Percentiles rank a stretch among this genome's conserved stretches.
phyloP scores from a whole-genome alignment of 2,329 filamentous ascomycete species.

The Teratosphaeria destructans region DNA sequence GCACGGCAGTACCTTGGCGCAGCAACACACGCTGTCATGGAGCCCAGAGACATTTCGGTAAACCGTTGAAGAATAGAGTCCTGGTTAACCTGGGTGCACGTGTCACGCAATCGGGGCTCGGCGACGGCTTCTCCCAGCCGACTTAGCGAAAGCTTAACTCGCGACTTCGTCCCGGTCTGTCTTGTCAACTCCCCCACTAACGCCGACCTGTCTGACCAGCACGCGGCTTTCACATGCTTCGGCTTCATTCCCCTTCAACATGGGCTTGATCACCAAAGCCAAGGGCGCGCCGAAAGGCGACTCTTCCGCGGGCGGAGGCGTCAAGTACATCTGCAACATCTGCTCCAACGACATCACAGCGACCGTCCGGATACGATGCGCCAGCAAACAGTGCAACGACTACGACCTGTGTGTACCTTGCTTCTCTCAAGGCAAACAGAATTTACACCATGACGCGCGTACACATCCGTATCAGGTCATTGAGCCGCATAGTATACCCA shows the following conservation, averaged over 20 bases:
- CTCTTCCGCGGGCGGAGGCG: constrained; percentile 29
- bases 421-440: constrained; percentile 71
- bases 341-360: constrained; percentile 96
- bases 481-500: constrained; percentile 95
- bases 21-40: too few species aligned
- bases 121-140: not conserved
- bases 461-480: constrained; percentile 88
- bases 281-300: constrained; percentile 21
- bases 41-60: too few species aligned
- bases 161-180: not conserved
- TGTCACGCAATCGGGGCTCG: not conserved
- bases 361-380: constrained; percentile 92
- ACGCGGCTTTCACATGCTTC: not conserved
- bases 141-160: not conserved
- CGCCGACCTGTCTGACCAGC: not conserved
- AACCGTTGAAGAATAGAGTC: too few species aligned
- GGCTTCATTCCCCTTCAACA: constrained; percentile 4
- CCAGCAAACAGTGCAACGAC: constrained; percentile 71
- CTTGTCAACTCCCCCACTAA: not conserved
- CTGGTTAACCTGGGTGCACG: not conserved
- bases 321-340: constrained; percentile 93
- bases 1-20: too few species aligned
- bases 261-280: constrained; percentile 26
- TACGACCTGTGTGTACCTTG: constrained; percentile 96
- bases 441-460: constrained; percentile 74